Conservation (phyloP, 108 stramenopile genomes). For the Cyclotella sp. region DNA sequence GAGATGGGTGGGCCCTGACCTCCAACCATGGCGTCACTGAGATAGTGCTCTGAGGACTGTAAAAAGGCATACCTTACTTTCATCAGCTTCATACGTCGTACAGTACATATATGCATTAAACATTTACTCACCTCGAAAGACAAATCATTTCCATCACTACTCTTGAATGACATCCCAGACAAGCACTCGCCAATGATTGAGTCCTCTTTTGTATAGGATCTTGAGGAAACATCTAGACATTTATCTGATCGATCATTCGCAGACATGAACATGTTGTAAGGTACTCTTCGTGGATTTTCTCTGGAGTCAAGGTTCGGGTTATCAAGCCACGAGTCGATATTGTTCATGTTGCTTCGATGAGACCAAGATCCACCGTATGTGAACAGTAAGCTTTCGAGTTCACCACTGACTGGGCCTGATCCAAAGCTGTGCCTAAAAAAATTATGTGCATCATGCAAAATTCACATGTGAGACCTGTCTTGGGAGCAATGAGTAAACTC, state of each 20-base stretch:
- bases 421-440: conserved; percentile 5
- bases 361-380: conserved; percentile 12
- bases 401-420: neutral
- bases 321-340: conserved; percentile 4
- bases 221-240: neutral
- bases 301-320: neutral
- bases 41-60: neutral
- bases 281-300: neutral
- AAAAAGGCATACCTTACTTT: neutral
- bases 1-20: neutral
- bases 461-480: no score
- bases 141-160: neutral
- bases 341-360: neutral
- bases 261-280: neutral
- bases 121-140: neutral
- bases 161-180: neutral
- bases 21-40: no score
- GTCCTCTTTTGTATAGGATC: neutral
- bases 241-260: neutral
- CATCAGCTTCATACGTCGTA: no score
- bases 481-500: no score
- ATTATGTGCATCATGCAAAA: neutral
- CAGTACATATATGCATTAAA: neutral
- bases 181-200: neutral
- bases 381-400: conserved; percentile 4